Base-by-base conservation (phyloP, 2,329 filamentous ascomycete species). In the Plenodomus biglobosus region DNA sequence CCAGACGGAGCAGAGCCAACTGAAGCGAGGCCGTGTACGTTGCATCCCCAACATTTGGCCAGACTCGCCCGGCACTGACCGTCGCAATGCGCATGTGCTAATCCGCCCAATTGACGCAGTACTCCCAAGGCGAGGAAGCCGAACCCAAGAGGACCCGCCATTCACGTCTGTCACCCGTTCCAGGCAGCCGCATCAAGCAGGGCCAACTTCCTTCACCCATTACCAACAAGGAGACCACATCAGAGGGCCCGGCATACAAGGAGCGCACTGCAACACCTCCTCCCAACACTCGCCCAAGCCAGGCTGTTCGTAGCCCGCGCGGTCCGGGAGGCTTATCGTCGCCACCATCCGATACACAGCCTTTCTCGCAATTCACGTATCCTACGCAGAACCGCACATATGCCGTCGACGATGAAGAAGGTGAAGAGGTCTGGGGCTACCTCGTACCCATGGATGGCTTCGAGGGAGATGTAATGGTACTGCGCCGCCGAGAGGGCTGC, bases 361-460 rank as follows among this genome's bases (percentile, higher is more conserved):
- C 85, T 0, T 85, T 90, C 52, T 92, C 89, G 7, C 94, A 99
- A 73, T 88, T 87, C 64, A 75, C 89, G 32, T 85, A 90, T 57
- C 85, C 87, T 2, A 83, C 90, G 21, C 77, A 83, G 49, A 81
- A 83, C 20, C 80, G 92, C 39, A 85, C 85, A 10, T 88, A 92
- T 55, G 90, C 95, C 47, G 88, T 95, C 3, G 83, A 92, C 54
- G 88, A 96, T 66, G 91, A 96, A 73, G 83, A 82, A 48, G 81
- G 83, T 38, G 88, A 95, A 69, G 90, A 90, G 8, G 90, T 97
- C 1, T 99, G 94, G 94, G 95, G 95, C 11, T 99, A 97, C 65
- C 78, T 99, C 4, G 83, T 96, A 44, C 90, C 92, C 1, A 76
- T 96, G 19, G 86, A 92, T 65, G 80, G 82, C 43, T 83, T 82